Evolutionary conservation across 2,329 filamentous ascomycete species (phyloP), one percentile per base, ranked within the genome.

Genomic region (Gaeumannomyces sp.): DNA sequence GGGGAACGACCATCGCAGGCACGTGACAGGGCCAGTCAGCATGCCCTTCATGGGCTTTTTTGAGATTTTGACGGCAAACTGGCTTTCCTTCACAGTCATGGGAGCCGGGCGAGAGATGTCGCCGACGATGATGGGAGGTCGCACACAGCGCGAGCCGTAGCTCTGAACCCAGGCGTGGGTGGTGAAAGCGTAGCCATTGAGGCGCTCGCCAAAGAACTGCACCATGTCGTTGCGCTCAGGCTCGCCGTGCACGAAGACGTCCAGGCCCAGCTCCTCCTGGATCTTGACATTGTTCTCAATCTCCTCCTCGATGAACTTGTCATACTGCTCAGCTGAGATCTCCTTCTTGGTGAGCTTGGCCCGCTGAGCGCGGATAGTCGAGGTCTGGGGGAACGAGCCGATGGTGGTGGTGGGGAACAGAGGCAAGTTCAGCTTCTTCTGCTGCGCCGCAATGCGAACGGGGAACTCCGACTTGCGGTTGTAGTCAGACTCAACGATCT

Each of bases 11-110:
- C 95, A 99, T 80, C 95, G 90, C 74, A 99, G 85, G 83, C 95
- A 99, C 76, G 95, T 99, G 83, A 99, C 96, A 73, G 95, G 95
- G 67, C 95, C 95, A 80, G 95, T 99, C 78, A 99, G 89, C 95
- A 99, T 99, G 79, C 95, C 95, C 92, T 99, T 99, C 95, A 99
- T 98, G 81, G 95, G 93, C 88, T 97, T 98, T 85, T 91, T 94
- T 78, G 93, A 94, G 79, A 97, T 87, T 65, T 90, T 93, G 69
- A 93, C 94, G 71, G 95, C 95, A 82, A 97, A 99, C 86, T 98
- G 97, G 81, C 92, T 96, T 87, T 99, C 95, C 90, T 99, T 99
- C 82, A 99, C 95, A 67, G 95, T 97, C 95, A 99, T 99, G 72
- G 95, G 91, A 72, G 89, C 89, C 70, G 95, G 95, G 72, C 95